phyloP scores from a whole-genome alignment of 495 filamentous ascomycete genomes.

The Polyplosphaeria fusca region DNA sequence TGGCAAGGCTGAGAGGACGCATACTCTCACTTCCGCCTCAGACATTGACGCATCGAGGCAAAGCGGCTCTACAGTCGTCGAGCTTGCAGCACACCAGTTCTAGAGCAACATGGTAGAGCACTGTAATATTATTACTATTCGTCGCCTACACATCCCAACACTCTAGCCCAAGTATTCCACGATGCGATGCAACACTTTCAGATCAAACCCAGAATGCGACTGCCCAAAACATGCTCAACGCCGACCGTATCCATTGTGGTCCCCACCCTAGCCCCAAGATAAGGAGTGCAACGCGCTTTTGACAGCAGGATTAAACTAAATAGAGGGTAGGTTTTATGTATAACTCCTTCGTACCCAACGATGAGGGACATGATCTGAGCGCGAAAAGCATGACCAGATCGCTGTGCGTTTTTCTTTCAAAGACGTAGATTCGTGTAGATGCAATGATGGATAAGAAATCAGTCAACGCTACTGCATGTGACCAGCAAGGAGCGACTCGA shows the following conservation, averaged over 20 bases:
- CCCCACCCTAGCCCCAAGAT: neutral
- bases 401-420: neutral
- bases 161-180: neutral
- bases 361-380: neutral
- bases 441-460: neutral
- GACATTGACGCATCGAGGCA: too few species aligned
- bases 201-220: neutral
- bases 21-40: too few species aligned
- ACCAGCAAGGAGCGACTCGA: constrained; percentile 26
- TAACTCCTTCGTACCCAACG: neutral
- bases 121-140: too few species aligned
- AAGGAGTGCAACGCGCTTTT: constrained; percentile 1
- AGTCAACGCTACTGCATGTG: constrained; percentile 2
- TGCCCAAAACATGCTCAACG: too few species aligned
- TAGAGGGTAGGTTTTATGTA: neutral
- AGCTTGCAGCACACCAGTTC: too few species aligned
- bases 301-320: neutral
- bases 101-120: too few species aligned
- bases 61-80: too few species aligned
- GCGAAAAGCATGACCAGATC: neutral
- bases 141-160: too few species aligned
- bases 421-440: neutral
- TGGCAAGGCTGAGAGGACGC: too few species aligned
- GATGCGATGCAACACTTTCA: neutral
- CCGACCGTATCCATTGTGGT: too few species aligned